These are phyloP conservation scores for Leccinum uliginosum DNA, from an alignment of 768 basidiomycete species.

Conservation along the genomic window DNA sequence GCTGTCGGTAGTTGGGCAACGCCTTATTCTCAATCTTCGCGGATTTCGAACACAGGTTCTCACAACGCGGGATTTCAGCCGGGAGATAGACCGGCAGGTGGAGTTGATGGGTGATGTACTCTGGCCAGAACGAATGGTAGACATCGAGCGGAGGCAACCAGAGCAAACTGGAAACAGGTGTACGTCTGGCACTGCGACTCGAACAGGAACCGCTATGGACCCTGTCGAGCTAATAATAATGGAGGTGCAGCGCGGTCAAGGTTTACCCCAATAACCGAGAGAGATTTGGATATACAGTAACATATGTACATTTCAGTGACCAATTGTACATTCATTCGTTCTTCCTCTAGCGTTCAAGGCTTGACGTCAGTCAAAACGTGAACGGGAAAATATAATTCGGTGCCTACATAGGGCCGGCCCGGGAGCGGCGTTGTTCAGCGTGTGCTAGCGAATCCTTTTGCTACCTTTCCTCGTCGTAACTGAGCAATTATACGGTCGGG, in stretches of 20 bases:
- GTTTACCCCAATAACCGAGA: neutral
- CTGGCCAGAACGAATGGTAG: neutral
- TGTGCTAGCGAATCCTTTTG: too few relatives aligned
- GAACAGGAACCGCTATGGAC: neutral
- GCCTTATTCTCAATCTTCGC: constrained; percentile 19
- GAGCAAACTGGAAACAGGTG: neutral
- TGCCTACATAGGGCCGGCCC: too few relatives aligned
- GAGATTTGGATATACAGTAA: too few relatives aligned
- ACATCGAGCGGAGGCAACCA: neutral
- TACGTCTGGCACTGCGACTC: neutral
- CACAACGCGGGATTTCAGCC: constrained; percentile 5
- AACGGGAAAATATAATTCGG: too few relatives aligned
- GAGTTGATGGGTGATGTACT: neutral
- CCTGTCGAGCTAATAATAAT: neutral
- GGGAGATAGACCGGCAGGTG: neutral
- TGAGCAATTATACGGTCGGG: too few relatives aligned
- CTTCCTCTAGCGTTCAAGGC: too few relatives aligned
- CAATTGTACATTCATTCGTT: too few relatives aligned
- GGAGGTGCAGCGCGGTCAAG: neutral
- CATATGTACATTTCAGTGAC: too few relatives aligned
- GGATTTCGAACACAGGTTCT: neutral
- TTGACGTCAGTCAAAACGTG: too few relatives aligned
- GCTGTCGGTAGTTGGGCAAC: too few relatives aligned
- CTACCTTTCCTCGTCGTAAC: too few relatives aligned
- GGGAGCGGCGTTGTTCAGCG: too few relatives aligned